Evolutionary conservation across 2,329 filamentous ascomycete genomes (phyloP).

Genomic region (Microcera coccophila): DNA sequence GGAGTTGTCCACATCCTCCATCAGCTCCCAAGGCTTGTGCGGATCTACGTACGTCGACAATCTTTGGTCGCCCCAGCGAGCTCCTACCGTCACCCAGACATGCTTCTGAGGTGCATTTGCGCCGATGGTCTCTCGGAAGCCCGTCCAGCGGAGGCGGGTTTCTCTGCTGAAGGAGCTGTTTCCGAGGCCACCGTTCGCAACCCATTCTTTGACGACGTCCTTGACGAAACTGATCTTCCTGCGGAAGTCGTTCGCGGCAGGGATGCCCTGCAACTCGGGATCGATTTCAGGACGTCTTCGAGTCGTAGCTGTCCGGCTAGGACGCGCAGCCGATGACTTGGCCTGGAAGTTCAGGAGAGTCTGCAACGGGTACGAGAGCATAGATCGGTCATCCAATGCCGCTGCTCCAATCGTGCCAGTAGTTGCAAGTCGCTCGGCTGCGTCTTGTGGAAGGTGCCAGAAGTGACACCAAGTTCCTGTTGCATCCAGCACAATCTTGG

Average conservation of each 20-base stretch:
- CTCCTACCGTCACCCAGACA: constrained; percentile 66
- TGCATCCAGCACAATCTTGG: constrained; percentile 74
- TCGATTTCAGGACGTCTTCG: constrained; percentile 59
- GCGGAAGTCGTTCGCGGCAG: constrained; percentile 68
- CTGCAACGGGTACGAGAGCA: constrained; percentile 68
- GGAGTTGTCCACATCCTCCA: constrained; percentile 47
- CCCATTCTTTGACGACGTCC: constrained; percentile 67
- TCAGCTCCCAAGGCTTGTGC: constrained; percentile 49
- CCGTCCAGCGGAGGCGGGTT: constrained; percentile 54
- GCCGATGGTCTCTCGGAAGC: constrained; percentile 52
- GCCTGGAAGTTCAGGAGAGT: constrained; percentile 67
- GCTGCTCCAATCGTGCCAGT: constrained; percentile 66
- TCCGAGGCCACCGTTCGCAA: constrained; percentile 64
- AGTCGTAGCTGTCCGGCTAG: constrained; percentile 43
- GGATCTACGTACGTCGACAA: constrained; percentile 55
- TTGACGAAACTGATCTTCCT: constrained; percentile 71
- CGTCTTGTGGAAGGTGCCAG: constrained; percentile 69
- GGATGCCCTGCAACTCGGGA: constrained; percentile 58
- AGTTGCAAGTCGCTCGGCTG: constrained; percentile 59
- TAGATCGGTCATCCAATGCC: constrained; percentile 66
- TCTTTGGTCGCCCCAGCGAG: constrained; percentile 55
- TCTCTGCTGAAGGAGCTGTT: constrained; percentile 58
- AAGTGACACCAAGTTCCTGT: constrained; percentile 75
- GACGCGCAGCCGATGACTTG: constrained; percentile 39
- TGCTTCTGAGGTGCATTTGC: constrained; percentile 55